phyloP scores from a whole-genome alignment of 1,139 yeast genomes.

The Scheffersomyces quercinus region DNA sequence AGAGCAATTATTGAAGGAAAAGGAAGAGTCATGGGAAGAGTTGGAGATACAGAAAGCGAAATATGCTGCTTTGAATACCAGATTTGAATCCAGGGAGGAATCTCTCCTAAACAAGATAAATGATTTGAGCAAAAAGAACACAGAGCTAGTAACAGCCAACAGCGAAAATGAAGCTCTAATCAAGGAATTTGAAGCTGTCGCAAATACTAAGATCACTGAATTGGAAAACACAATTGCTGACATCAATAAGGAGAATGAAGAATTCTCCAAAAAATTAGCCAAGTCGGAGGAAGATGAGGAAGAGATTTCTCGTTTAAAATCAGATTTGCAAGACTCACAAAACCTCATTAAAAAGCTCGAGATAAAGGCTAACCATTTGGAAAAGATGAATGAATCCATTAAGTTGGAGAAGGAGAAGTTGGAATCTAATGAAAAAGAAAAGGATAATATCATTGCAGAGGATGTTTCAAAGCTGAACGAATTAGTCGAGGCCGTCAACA shows the following conservation, averaged over 20 bases:
- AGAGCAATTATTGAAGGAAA: slow-evolving; percentile 17
- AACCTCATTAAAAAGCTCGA: slow-evolving; percentile 10
- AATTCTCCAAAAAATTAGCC: neutral
- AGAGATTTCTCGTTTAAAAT: slow-evolving; percentile 1
- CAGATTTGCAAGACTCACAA: slow-evolving; percentile 8
- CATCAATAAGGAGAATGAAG: neutral
- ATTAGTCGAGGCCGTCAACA: slow-evolving; percentile 18
- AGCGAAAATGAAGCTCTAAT: slow-evolving; percentile 4
- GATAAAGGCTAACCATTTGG: slow-evolving; percentile 1
- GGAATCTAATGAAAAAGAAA: slow-evolving; percentile 13
- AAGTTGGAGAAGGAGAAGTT: slow-evolving; percentile 4
- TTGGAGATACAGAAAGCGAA: slow-evolving; percentile 9
- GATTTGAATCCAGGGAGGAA: neutral
- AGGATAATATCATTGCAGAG: slow-evolving; percentile 22
- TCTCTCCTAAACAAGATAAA: slow-evolving; percentile 7
- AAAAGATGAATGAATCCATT: slow-evolving; percentile 1
- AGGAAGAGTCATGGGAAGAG: slow-evolving; percentile 14
- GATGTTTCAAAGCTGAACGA: slow-evolving; percentile 22
- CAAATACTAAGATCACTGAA: slow-evolving; percentile 1
- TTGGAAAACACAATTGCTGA: slow-evolving; percentile 2
- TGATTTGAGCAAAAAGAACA: slow-evolving; percentile 13
- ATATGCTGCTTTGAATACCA: neutral
- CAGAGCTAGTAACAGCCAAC: neutral
- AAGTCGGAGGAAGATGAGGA: neutral
- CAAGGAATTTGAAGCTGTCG: slow-evolving; percentile 9